Evolutionary conservation across 768 basidiomycete genomes (phyloP), one percentile per base, ranked within the genome.

Genomic region (Leucocoprinus birnbaumii): DNA sequence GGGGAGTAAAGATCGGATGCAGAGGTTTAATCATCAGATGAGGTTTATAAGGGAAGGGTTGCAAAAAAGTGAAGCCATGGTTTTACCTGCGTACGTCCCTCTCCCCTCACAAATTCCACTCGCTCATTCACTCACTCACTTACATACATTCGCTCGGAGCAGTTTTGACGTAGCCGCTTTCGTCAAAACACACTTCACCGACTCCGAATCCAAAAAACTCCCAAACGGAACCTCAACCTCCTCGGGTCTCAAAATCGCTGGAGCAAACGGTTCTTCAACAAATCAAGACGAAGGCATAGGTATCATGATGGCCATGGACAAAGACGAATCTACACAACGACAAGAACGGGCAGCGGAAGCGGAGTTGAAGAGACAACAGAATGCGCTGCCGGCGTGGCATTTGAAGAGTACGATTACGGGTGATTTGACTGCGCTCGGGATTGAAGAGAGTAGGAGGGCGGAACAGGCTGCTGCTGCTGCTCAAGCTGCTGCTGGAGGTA

Each of bases 351-450:
- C 91, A 61, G 84, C 82, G 19, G 85, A 94, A 68, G 89, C 89
- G 1, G 89, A 89, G 55, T 82, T 86, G 52, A 94, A 94, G 71
- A 73, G 92, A 55, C 83, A 87, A 65, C 94, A 98, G 73, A 98
- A 98, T 66, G 83, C 86, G 0, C 74, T 99, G 43, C 97, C 97
- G 1, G 78, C 89, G 11, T 99, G 97, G 97, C 92, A 97, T 73
- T 80, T 94, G 61, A 90, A 92, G 70, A 95, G 93, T 65, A 99
- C 97, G 2, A 93, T 99, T 58, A 87, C 93, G 3, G 94, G 94
- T 8, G 89, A 95, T 61, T 73, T 94, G 57, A 97, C 96, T 0
- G 88, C 91, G 19, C 76, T 95, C 38, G 93, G 94, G 18, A 80
- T 90, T 55, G 82, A 85, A 62, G 89, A 91, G 66, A 82, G 68